Evolutionary conservation across 352 stramenopile genomes (phyloP).

Genomic region (Bremia lactucae): DNA sequence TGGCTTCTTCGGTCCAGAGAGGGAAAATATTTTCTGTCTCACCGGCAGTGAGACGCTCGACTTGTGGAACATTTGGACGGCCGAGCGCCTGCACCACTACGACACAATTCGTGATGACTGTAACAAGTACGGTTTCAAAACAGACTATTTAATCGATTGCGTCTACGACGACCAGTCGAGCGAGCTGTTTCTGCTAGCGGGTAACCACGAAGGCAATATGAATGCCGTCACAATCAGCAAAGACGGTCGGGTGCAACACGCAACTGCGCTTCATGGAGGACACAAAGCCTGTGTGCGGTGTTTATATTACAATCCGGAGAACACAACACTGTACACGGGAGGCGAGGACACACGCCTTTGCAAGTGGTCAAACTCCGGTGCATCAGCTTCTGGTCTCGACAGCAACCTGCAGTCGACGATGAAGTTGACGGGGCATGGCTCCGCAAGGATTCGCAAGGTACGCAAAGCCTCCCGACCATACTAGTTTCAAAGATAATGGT

Average conservation of each 20-base stretch:
- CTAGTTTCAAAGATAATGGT: slow-evolving; percentile 22
- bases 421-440: slow-evolving; percentile 27
- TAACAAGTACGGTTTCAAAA: slow-evolving; percentile 45
- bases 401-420: slow-evolving; percentile 5
- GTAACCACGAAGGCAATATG: slow-evolving; percentile 65
- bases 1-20: slow-evolving; percentile 78
- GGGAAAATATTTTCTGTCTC: slow-evolving; percentile 77
- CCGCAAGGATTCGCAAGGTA: slow-evolving; percentile 51
- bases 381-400: neutral
- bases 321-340: slow-evolving; percentile 56
- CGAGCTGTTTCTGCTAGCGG: slow-evolving; percentile 67
- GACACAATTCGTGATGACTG: slow-evolving; percentile 63
- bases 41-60: slow-evolving; percentile 85
- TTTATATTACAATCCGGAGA: slow-evolving; percentile 55
- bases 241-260: slow-evolving; percentile 46
- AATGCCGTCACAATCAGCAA: slow-evolving; percentile 62
- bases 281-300: slow-evolving; percentile 82
- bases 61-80: slow-evolving; percentile 83
- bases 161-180: slow-evolving; percentile 64
- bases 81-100: slow-evolving; percentile 75
- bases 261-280: slow-evolving; percentile 35
- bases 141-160: slow-evolving; percentile 83
- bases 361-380: slow-evolving; percentile 37
- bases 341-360: slow-evolving; percentile 83
- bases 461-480: slow-evolving; percentile 68